Conservation (phyloP, 202 grass and related monocot species). For the Elaeis oleifera region DNA sequence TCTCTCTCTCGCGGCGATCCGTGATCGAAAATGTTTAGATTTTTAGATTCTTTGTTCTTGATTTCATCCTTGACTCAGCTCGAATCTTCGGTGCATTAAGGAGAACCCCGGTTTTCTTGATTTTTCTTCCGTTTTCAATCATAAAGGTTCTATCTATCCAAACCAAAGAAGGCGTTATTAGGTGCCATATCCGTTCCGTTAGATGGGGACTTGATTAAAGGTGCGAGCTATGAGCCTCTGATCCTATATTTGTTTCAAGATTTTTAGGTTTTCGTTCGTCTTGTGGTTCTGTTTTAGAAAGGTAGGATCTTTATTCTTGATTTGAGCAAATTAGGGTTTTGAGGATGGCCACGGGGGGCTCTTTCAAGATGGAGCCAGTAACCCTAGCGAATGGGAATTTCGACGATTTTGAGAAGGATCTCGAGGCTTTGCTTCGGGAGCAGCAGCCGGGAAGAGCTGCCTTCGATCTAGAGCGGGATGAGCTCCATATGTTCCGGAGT, state of each 20-base stretch:
- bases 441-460: not conserved
- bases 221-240: not conserved
- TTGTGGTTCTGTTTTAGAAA: not conserved
- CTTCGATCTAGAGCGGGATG: constrained; percentile 7
- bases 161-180: not conserved
- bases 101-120: too few relatives aligned
- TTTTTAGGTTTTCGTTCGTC: not conserved
- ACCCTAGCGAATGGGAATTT: constrained; percentile 1
- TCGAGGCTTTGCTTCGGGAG: constrained; percentile 6
- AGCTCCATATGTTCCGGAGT: constrained; percentile 37
- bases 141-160: not conserved
- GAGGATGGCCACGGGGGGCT: not conserved
- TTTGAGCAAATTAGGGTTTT: not conserved
- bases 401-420: constrained; percentile 15
- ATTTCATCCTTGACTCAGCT: too few relatives aligned
- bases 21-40: too few relatives aligned
- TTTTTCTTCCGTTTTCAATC: too few relatives aligned
- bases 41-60: too few relatives aligned
- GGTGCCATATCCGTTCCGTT: not conserved
- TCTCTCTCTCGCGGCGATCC: too few relatives aligned
- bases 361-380: constrained; percentile 4
- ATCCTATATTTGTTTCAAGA: not conserved
- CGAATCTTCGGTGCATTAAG: too few relatives aligned
- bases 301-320: not conserved
- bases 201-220: constrained; percentile 3